These are phyloP conservation scores for Trypanosoma avium DNA, from an alignment of 208 protist genomes.

Conservation along the genomic window DNA sequence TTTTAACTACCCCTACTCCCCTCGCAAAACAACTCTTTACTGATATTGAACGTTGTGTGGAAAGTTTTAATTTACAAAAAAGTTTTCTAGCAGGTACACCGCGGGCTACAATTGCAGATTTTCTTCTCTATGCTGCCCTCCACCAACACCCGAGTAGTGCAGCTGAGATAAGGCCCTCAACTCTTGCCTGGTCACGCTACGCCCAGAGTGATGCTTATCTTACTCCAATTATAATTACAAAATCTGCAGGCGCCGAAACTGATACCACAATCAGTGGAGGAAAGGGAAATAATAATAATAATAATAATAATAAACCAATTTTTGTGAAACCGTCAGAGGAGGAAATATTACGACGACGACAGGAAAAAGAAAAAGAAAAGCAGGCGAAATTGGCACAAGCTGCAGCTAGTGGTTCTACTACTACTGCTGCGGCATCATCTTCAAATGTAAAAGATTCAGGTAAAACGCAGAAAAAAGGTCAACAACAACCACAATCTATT, in stretches of 20 bases:
- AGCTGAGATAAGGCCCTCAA: constrained; percentile 31
- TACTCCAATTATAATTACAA: constrained; percentile 30
- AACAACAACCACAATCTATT: constrained; percentile 9
- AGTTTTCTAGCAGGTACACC: constrained; percentile 48
- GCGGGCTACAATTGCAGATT: constrained; percentile 63
- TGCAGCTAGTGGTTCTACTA: constrained; percentile 11
- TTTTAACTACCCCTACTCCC: constrained; percentile 17
- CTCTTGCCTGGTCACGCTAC: constrained; percentile 39
- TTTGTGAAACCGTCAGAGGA: constrained; percentile 81
- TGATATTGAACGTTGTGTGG: constrained; percentile 51
- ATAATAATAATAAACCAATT: constrained; percentile 17
- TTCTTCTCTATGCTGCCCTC: constrained; percentile 68
- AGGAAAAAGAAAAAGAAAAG: constrained; percentile 77
- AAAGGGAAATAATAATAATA: too few species aligned
- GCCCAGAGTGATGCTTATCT: constrained; percentile 47
- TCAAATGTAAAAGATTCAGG: not conserved
- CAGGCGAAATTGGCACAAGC: constrained; percentile 52
- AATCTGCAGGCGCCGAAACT: constrained; percentile 6
- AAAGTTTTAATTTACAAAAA: constrained; percentile 24
- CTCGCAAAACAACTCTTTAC: constrained; percentile 41
- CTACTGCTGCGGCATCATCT: constrained; percentile 26
- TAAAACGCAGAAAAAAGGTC: not conserved
- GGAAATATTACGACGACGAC: constrained; percentile 72
- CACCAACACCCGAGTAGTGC: constrained; percentile 37
- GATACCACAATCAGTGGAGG: constrained; percentile 14